These are phyloP conservation scores for Hypoxylon sp. DNA, from an alignment of 2,329 filamentous ascomycete genomes.

Conservation along the genomic window DNA sequence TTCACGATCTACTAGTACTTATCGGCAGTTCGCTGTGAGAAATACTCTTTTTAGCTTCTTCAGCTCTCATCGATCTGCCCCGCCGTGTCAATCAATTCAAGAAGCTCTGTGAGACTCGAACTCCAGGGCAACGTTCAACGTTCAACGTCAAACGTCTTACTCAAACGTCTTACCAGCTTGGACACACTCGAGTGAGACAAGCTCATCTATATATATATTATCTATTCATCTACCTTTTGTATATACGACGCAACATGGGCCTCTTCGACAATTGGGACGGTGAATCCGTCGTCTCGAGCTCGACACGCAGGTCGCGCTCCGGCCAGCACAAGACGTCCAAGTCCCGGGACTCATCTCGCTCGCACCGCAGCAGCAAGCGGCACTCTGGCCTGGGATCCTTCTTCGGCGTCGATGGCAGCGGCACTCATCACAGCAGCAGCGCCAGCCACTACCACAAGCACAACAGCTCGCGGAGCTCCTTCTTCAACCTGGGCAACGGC, in stretches of 20 bases:
- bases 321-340: slow-evolving; percentile 37
- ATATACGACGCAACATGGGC: slow-evolving; percentile 47
- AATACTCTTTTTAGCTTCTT: slow-evolving; percentile 25
- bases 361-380: slow-evolving; percentile 53
- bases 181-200: slow-evolving; percentile 33
- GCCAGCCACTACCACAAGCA: slow-evolving; percentile 48
- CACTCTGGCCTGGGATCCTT: slow-evolving; percentile 44
- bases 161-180: slow-evolving; percentile 7
- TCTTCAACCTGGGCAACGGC: slow-evolving; percentile 54
- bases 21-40: slow-evolving; percentile 23
- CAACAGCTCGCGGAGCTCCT: slow-evolving; percentile 48
- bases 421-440: slow-evolving; percentile 22
- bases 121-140: slow-evolving; percentile 1
- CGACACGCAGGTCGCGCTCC: slow-evolving; percentile 47
- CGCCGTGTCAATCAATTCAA: slow-evolving; percentile 24
- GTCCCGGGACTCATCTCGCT: slow-evolving; percentile 48
- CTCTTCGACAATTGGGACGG: slow-evolving; percentile 55
- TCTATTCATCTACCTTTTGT: slow-evolving; percentile 13
- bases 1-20: slow-evolving; percentile 25
- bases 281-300: slow-evolving; percentile 53
- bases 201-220: slow-evolving; percentile 26
- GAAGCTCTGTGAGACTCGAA: slow-evolving; percentile 33
- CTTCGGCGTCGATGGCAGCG: slow-evolving; percentile 37
- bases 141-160: neutral
- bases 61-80: slow-evolving; percentile 24